These are phyloP conservation scores for Umbelopsis vinacea DNA, from an alignment of 192 early-diverging fungal species.

Conservation along the genomic window DNA sequence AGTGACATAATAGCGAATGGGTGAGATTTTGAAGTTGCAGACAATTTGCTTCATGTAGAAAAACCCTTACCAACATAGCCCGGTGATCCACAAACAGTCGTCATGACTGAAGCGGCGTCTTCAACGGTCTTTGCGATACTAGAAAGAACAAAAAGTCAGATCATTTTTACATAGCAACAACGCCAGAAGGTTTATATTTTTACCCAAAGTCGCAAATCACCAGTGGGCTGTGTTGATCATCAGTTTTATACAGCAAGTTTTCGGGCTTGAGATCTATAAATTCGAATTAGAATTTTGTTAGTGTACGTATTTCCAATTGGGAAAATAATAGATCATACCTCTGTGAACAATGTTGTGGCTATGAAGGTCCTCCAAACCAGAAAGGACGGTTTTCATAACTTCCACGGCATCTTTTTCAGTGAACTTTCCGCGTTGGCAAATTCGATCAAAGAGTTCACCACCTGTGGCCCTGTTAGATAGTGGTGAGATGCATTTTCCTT, in stretches of 20 bases:
- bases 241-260: conserved; percentile 80
- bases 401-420: conserved; percentile 80
- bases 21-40: too few species aligned
- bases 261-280: conserved; percentile 79
- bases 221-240: conserved; percentile 65
- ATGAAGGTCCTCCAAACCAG: conserved; percentile 86
- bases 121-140: conserved; percentile 71
- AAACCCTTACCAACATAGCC: conserved; percentile 63
- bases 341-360: conserved; percentile 85
- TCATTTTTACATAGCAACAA: neutral
- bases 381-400: conserved; percentile 74
- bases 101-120: conserved; percentile 67
- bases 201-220: conserved; percentile 88
- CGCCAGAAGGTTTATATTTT: neutral
- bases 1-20: conserved; percentile 3
- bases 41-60: neutral
- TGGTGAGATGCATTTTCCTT: neutral
- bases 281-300: neutral
- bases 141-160: neutral
- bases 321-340: conserved; percentile 43
- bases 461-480: conserved; percentile 60
- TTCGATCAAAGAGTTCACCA: conserved; percentile 88
- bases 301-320: neutral
- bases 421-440: conserved; percentile 78
- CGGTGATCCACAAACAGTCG: conserved; percentile 85